phyloP scores from a whole-genome alignment of 2,329 filamentous ascomycete genomes.

The Penicillium corylophilum region DNA sequence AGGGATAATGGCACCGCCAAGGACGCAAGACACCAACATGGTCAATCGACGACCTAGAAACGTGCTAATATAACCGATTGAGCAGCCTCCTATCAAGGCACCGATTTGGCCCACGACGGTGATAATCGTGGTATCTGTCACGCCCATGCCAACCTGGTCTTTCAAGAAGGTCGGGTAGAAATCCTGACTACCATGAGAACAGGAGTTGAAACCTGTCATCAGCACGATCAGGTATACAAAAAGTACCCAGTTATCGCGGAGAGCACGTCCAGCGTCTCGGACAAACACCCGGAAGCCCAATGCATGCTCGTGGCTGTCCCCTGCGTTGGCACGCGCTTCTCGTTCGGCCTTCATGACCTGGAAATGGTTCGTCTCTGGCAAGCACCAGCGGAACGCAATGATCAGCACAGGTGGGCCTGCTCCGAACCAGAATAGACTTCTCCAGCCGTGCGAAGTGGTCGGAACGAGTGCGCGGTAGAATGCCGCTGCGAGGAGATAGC shows the following conservation, averaged over 20 bases:
- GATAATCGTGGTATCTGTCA: constrained; percentile 34
- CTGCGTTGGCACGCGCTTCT: constrained; percentile 14
- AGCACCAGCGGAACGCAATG: constrained; percentile 69
- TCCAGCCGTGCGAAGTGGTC: constrained; percentile 36
- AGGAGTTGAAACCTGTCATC: constrained; percentile 39
- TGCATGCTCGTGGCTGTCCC: neutral
- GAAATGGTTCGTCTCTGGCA: constrained; percentile 74
- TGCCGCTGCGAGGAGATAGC: constrained; percentile 37
- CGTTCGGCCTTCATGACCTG: constrained; percentile 30
- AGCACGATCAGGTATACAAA: constrained; percentile 38
- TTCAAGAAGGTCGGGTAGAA: constrained; percentile 44
- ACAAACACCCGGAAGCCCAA: constrained; percentile 16
- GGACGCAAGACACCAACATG: constrained; percentile 34
- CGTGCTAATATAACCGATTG: constrained; percentile 36
- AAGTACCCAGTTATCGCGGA: constrained; percentile 35
- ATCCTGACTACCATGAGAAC: constrained; percentile 40
- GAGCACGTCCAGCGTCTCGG: constrained; percentile 18
- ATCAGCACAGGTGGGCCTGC: constrained; percentile 38
- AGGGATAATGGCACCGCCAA: constrained; percentile 37
- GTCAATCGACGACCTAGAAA: constrained; percentile 38
- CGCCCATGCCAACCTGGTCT: constrained; percentile 31
- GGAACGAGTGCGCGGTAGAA: constrained; percentile 37
- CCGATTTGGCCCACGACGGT: constrained; percentile 37
- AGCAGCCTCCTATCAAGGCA: constrained; percentile 34
- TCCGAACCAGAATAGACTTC: constrained; percentile 39